These are phyloP conservation scores for Cladophialophora bantiana DNA, from an alignment of 2,329 filamentous ascomycete species.

Conservation along the genomic window DNA sequence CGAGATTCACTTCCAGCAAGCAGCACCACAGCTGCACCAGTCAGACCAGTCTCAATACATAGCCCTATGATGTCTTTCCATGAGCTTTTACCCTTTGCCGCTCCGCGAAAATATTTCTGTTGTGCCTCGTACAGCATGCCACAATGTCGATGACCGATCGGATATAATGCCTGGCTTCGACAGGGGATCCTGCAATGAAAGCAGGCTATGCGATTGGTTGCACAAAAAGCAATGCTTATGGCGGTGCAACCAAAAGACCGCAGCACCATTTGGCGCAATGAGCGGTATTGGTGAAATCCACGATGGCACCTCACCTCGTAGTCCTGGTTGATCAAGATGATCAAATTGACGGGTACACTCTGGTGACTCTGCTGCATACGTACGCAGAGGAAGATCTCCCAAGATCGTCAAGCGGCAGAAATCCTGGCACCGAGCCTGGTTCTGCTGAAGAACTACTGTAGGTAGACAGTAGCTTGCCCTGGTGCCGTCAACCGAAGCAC, in stretches of 20 bases:
- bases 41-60: background rate
- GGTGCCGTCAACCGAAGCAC: background rate
- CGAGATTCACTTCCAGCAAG: background rate
- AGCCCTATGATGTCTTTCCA: background rate
- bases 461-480: background rate
- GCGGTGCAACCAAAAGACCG: slow-evolving; percentile 3
- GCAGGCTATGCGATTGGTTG: slow-evolving; percentile 8
- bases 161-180: background rate
- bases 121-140: background rate
- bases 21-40: background rate
- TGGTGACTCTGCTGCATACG: background rate
- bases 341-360: too few relatives aligned
- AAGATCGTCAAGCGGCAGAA: background rate
- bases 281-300: background rate
- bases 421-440: slow-evolving; percentile 5
- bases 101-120: background rate
- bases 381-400: background rate
- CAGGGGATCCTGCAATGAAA: background rate
- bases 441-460: slow-evolving; percentile 14
- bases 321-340: background rate
- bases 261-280: background rate
- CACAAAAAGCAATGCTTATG: background rate
- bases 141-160: background rate
- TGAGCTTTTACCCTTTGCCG: background rate
- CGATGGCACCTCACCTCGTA: background rate